Evolutionary conservation across 1,139 yeast species (phyloP), one percentile per base, ranked within the genome.

Genomic region (Suhomyces coccinellae): DNA sequence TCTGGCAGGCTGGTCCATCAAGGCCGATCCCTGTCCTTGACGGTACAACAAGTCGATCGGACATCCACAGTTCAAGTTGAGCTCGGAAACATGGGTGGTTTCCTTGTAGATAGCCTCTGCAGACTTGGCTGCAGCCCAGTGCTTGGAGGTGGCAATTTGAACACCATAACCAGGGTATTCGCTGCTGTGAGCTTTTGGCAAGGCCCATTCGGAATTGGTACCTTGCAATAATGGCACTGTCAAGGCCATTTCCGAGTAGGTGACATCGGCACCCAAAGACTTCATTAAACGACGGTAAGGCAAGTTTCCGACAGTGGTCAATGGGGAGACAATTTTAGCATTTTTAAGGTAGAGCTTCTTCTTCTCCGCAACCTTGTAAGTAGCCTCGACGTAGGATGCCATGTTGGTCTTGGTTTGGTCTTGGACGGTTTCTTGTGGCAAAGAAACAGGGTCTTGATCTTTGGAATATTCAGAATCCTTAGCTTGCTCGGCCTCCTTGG

Each of bases 261-360:
- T 93, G 13, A 91, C 79, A 58, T 93, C 98, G 6, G 97, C 96
- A 22, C 98, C 98, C 32, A 89, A 69, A 1, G 85, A 76, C 58
- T 85, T 87, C 97, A 95, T 93, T 48, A 95, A 75, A 54, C 98
- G 79, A 64, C 99, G 85, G 68, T 83, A 93, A 12, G 99, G 99
- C 58, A 95, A 73, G 64, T 93, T 93, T 28, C 99, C 99, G 7
- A 95, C 99, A 0, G 99, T 93, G 17, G 99, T 95, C 52, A 93
- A 77, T 2, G 99, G 99, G 1, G 97, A 89, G 11, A 93, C 85
- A 49, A 93, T 90, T 63, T 89, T 91, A 50, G 95, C 93, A 33
- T 81, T 70, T 42, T 75, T 71, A 43, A 87, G 75, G 59, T 89
- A 72, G 38, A 95, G 65, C 49, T 68, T 76, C 63, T 85, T 87